Percentiles rank a stretch among this genome's conserved stretches.
phyloP scores from a whole-genome alignment of 116 monocot genomes.

The Zostera marina region DNA sequence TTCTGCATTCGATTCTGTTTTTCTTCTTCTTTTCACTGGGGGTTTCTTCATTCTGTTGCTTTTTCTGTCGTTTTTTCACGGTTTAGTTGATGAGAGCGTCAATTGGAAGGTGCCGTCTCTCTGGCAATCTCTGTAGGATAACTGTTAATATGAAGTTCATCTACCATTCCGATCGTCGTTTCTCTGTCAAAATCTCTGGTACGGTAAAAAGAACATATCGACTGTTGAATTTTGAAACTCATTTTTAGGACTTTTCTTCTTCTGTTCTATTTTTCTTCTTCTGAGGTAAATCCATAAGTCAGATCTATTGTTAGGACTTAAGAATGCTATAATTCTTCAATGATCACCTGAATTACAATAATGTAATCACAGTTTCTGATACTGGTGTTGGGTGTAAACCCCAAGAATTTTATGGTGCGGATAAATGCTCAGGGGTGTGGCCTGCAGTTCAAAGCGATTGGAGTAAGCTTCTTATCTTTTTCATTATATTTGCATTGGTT shows the following conservation, averaged over 20 bases:
- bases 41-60: not conserved
- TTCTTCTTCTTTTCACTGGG: not conserved
- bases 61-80: not conserved
- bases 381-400: constrained; percentile 61
- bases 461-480: constrained; percentile 26
- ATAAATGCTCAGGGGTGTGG: not conserved
- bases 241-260: not conserved
- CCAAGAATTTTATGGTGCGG: constrained; percentile 41
- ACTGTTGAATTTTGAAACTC: not conserved
- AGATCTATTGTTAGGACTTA: not conserved
- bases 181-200: constrained; percentile 43
- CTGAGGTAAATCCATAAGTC: no score
- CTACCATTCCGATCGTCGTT: constrained; percentile 12
- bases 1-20: not conserved
- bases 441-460: constrained; percentile 18
- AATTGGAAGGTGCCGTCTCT: constrained; percentile 52
- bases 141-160: constrained; percentile 34
- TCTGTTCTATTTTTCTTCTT: not conserved
- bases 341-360: not conserved
- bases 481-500: not conserved
- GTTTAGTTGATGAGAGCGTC: constrained; percentile 39
- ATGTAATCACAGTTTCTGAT: constrained; percentile 46
- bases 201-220: not conserved
- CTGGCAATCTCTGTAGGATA: constrained; percentile 52
- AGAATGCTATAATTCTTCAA: not conserved